Conservation (phyloP, 257 asterid species). For the Solanum corneliomulleri region DNA sequence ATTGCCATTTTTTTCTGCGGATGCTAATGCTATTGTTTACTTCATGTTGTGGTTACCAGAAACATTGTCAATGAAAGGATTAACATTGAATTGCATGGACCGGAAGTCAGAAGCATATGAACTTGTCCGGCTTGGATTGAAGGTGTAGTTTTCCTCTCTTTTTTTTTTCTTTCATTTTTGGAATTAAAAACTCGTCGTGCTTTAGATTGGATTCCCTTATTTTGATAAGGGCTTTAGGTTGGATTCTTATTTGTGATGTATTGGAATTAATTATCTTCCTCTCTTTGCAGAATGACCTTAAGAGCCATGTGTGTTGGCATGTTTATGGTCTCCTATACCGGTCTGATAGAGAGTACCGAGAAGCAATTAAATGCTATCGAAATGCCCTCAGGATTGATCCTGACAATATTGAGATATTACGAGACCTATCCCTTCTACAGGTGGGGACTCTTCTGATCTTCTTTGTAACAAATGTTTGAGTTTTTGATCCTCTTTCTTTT, state of each 20-base stretch:
- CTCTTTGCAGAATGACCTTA: constrained; percentile 89
- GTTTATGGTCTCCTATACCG: constrained; percentile 96
- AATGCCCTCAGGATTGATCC: constrained; percentile 96
- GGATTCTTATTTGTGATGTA: not conserved
- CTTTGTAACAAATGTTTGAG: not conserved
- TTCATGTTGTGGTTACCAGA: constrained; percentile 28
- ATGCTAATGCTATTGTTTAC: not conserved
- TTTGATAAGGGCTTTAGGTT: not conserved
- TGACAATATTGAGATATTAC: constrained; percentile 91
- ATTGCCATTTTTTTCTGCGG: not conserved
- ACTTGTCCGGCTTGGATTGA: constrained; percentile 94
- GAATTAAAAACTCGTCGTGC: not conserved
- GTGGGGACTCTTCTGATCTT: constrained; percentile 16
- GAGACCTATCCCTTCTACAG: constrained; percentile 98
- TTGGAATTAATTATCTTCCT: constrained; percentile 10
- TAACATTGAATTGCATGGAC: constrained; percentile 94
- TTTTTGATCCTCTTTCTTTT: not conserved
- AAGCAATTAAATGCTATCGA: constrained; percentile 95
- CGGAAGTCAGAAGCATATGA: constrained; percentile 97
- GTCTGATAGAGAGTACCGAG: constrained; percentile 97
- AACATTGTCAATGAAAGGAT: constrained; percentile 95
- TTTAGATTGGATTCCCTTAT: not conserved
- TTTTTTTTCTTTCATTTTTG: not conserved
- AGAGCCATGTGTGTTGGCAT: constrained; percentile 99
- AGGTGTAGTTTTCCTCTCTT: constrained; percentile 32